phyloP scores from a whole-genome alignment of 2,329 filamentous ascomycete genomes.

The Fusarium sp. region DNA sequence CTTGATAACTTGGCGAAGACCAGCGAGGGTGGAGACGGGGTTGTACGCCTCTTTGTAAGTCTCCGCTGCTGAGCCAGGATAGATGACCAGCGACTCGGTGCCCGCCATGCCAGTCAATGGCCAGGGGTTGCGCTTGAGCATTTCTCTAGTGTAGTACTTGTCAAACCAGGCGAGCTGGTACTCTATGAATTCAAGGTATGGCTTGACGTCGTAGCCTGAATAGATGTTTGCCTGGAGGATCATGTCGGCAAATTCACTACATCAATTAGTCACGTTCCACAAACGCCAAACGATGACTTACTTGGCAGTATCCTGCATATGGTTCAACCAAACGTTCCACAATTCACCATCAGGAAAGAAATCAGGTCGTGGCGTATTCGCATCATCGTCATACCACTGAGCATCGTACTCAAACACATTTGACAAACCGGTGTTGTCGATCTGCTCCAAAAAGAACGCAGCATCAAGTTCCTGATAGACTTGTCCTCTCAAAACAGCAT shows the following conservation, averaged over 20 bases:
- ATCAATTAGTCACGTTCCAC: not conserved
- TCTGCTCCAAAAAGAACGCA: conserved; percentile 6
- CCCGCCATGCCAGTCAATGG: not conserved
- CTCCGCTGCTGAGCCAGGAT: conserved; percentile 12
- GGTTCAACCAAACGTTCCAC: conserved; percentile 18
- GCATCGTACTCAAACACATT: conserved; percentile 20
- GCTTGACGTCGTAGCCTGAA: conserved; percentile 4
- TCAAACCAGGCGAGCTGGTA: conserved; percentile 8
- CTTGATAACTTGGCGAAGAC: conserved; percentile 10
- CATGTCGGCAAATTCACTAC: conserved; percentile 13
- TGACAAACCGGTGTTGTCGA: not conserved
- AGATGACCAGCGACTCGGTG: not conserved
- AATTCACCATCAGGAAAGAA: conserved; percentile 7
- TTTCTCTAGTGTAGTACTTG: not conserved
- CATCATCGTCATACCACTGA: conserved; percentile 14
- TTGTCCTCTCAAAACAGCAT: conserved; percentile 1
- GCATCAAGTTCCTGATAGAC: conserved; percentile 4
- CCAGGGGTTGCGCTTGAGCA: conserved; percentile 13
- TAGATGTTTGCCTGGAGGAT: conserved; percentile 9
- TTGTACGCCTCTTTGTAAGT: conserved; percentile 14
- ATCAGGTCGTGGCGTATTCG: not conserved
- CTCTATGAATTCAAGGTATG: conserved; percentile 10
- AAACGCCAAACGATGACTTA: not conserved
- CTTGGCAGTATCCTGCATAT: conserved; percentile 14
- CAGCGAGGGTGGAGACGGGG: not conserved